phyloP scores from a whole-genome alignment of 2,329 filamentous ascomycete genomes.

The Purpureocillium takamizusanense region DNA sequence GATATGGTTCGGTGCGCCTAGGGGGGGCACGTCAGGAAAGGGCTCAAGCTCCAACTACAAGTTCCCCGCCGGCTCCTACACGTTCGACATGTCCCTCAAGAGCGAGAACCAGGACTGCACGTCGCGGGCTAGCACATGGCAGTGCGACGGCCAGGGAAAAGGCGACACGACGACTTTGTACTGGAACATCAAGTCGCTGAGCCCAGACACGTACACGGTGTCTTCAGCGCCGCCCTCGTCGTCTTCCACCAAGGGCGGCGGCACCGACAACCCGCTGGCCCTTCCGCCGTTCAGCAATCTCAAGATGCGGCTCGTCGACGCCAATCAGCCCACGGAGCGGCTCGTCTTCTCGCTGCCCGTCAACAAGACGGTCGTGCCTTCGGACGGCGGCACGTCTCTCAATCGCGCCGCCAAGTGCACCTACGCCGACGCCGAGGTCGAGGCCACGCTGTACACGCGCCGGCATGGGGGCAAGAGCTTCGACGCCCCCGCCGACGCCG shows the following conservation, averaged over 20 bases:
- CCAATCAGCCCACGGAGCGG: constrained; percentile 39
- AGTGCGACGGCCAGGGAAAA: constrained; percentile 46
- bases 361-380: constrained; percentile 43
- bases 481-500: not conserved
- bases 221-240: constrained; percentile 27
- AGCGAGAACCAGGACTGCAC: constrained; percentile 47
- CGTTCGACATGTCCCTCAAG: constrained; percentile 48
- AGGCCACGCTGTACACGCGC: constrained; percentile 51
- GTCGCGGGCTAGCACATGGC: constrained; percentile 48
- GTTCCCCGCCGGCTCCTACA: constrained; percentile 56
- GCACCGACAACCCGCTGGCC: constrained; percentile 39
- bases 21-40: no score
- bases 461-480: constrained; percentile 15
- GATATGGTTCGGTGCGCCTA: no score
- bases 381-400: constrained; percentile 27
- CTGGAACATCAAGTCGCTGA: constrained; percentile 46
- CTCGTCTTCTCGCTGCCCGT: constrained; percentile 47
- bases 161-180: constrained; percentile 43
- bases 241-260: no score
- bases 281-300: constrained; percentile 43
- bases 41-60: constrained; percentile 3
- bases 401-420: constrained; percentile 44
- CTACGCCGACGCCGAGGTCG: constrained; percentile 46
- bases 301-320: constrained; percentile 38
- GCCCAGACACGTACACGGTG: constrained; percentile 35